Percentiles rank a stretch among this genome's conserved stretches.
Conservation (phyloP, 495 filamentous ascomycete species). For the Penicillium fimorum region DNA sequence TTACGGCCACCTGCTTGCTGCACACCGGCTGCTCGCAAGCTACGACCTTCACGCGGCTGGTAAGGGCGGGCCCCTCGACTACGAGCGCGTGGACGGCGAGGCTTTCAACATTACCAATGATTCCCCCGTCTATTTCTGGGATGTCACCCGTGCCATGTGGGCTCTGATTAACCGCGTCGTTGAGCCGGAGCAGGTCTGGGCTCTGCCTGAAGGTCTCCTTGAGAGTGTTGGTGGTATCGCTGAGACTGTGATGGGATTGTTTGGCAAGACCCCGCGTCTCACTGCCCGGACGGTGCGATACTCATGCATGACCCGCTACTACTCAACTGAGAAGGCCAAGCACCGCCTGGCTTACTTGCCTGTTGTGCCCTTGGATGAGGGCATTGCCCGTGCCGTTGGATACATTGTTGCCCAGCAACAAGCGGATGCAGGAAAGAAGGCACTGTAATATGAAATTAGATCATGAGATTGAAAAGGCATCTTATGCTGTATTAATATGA, state of each 20-base stretch:
- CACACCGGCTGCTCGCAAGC: constrained; percentile 66
- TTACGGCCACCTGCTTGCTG: constrained; percentile 50
- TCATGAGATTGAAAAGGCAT: constrained; percentile 16
- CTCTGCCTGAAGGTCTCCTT: constrained; percentile 62
- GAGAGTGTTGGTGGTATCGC: constrained; percentile 63
- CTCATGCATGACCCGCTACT: constrained; percentile 80
- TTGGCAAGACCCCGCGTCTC: constrained; percentile 74
- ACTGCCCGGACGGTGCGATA: constrained; percentile 73
- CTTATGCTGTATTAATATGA: constrained; percentile 28
- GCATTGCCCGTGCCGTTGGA: constrained; percentile 65
- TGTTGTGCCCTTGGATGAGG: constrained; percentile 71
- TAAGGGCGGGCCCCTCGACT: constrained; percentile 59
- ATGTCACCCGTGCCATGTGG: constrained; percentile 81
- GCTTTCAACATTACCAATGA: constrained; percentile 96
- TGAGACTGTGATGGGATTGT: constrained; percentile 64
- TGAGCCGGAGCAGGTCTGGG: constrained; percentile 66
- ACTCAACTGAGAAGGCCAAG: constrained; percentile 82
- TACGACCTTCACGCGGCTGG: constrained; percentile 51
- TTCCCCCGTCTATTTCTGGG: constrained; percentile 93
- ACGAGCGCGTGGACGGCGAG: constrained; percentile 86
- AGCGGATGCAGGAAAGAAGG: constrained; percentile 44
- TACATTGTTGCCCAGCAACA: constrained; percentile 57
- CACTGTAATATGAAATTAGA: constrained; percentile 24
- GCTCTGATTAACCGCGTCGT: constrained; percentile 61
- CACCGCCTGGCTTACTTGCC: constrained; percentile 71